Base-by-base conservation (phyloP, 768 basidiomycete genomes). In the Mycena filopes region DNA sequence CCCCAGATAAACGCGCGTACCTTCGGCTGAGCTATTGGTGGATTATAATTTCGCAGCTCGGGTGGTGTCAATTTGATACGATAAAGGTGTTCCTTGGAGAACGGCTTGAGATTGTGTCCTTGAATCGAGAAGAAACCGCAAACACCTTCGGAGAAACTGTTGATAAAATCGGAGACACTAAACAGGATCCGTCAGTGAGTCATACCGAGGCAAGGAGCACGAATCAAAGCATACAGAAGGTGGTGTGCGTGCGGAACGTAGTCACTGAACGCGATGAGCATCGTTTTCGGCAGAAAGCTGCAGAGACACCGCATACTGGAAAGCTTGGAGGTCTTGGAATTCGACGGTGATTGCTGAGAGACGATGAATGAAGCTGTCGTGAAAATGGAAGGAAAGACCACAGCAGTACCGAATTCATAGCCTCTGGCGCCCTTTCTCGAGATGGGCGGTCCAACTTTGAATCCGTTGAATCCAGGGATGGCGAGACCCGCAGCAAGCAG, bases 171-270 rank as follows among this genome's bases (percentile, higher is more conserved):
- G 40, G 60, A n/a, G 21, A 68, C 54, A 10, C 66, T 68, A 38
- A 25, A 31, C 16, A 42, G 0, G 26, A 21, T 36, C 36, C 15
- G 0, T 43, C 9, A 33, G 50, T 46, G 31, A 48, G 26, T 2
- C 38, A 13, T 21, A 40, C 28, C 12, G 11, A 26, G 20, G 26
- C 20, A 48, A 59, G 2, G 36, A 3, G 3, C 7, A 28, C 40
- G n/a, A n/a, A n/a, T n/a, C n/a, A 11, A 12, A 23, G 12, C 68
- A n/a, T 33, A 69, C 68, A 69, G 36, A 12, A 29, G 63, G 38
- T 69, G 68, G 51, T 69, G 68, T 25, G 68, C 45, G 33, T 69
- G 68, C 47, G 64, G 64, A 28, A 69, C 55, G 23, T 55, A 69
- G 13, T 58, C 64, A 0, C 67, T 65, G 33, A 15, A 38, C 18